Conservation (phyloP, 2,329 filamentous ascomycete species). For the Thermomyces lanuginosus region DNA sequence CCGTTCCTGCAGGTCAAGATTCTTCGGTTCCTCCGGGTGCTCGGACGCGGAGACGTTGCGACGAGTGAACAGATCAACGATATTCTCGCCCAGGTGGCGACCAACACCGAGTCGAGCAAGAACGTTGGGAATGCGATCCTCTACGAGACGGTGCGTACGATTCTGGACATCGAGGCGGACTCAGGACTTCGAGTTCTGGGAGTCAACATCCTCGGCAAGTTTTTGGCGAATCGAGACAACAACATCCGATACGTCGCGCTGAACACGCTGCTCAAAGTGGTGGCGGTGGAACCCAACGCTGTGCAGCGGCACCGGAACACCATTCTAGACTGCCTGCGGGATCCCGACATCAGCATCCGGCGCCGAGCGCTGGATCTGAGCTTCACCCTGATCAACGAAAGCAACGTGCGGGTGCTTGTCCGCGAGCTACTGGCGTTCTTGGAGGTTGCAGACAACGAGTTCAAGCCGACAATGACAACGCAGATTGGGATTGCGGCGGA, state of each 20-base stretch:
- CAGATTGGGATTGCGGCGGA: slow-evolving; percentile 97
- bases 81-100: slow-evolving; percentile 90
- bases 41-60: slow-evolving; percentile 70
- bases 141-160: slow-evolving; percentile 92
- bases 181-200: slow-evolving; percentile 85
- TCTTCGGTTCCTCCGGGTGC: slow-evolving; percentile 64
- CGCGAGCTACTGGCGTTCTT: slow-evolving; percentile 86
- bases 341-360: slow-evolving; percentile 95
- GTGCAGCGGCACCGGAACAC: slow-evolving; percentile 96
- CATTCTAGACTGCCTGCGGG: slow-evolving; percentile 85
- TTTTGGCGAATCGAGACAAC: slow-evolving; percentile 95
- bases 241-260: slow-evolving; percentile 97
- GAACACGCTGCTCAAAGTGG: slow-evolving; percentile 94
- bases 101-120: slow-evolving; percentile 94
- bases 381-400: slow-evolving; percentile 94
- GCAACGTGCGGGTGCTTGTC: slow-evolving; percentile 85
- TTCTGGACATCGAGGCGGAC: slow-evolving; percentile 94
- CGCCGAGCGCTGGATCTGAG: slow-evolving; percentile 90
- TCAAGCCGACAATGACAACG: slow-evolving; percentile 95
- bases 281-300: slow-evolving; percentile 92
- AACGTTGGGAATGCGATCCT: slow-evolving; percentile 97
- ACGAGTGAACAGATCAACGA: slow-evolving; percentile 98
- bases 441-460: slow-evolving; percentile 94
- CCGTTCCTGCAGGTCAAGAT: slow-evolving; percentile 97
- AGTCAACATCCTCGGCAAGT: slow-evolving; percentile 97